phyloP scores from a whole-genome alignment of 2,329 filamentous ascomycete genomes.

The Colletotrichum destructivum region DNA sequence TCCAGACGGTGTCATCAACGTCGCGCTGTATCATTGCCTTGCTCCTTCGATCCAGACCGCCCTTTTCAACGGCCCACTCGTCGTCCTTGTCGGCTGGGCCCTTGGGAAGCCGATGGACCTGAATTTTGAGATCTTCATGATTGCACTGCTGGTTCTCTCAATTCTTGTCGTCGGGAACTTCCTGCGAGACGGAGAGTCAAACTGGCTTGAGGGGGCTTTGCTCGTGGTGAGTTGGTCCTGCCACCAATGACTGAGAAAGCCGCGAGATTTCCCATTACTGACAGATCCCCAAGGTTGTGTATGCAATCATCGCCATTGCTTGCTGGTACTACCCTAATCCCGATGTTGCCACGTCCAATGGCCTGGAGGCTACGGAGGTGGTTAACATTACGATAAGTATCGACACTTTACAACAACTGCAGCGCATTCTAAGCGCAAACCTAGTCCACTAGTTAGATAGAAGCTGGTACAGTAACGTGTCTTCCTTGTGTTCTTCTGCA shows the following conservation, averaged over 20 bases:
- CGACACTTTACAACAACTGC: slow-evolving; percentile 49
- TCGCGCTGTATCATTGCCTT: slow-evolving; percentile 80
- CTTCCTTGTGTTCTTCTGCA: too few relatives aligned
- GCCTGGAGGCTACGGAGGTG: slow-evolving; percentile 44
- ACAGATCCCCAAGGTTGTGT: slow-evolving; percentile 51
- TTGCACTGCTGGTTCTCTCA: slow-evolving; percentile 80
- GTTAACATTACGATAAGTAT: slow-evolving; percentile 51
- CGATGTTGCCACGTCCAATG: slow-evolving; percentile 54
- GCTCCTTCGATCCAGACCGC: slow-evolving; percentile 83
- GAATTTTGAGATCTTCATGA: slow-evolving; percentile 83
- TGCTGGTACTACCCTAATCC: slow-evolving; percentile 63
- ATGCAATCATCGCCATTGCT: slow-evolving; percentile 61
- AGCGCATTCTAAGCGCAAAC: slow-evolving; percentile 45
- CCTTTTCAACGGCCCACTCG: slow-evolving; percentile 80
- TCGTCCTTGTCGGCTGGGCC: slow-evolving; percentile 80
- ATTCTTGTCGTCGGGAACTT: slow-evolving; percentile 84
- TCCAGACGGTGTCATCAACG: slow-evolving; percentile 74
- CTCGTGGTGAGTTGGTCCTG: slow-evolving; percentile 66
- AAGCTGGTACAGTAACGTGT: too few relatives aligned
- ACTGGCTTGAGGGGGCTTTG: slow-evolving; percentile 81
- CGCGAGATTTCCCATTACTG: not conserved
- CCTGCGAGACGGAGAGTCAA: slow-evolving; percentile 80
- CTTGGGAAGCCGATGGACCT: slow-evolving; percentile 76
- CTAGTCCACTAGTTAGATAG: not conserved
- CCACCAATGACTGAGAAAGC: not conserved